Percentiles rank a stretch among this genome's conserved stretches.
Conservation (phyloP, 176 grass and related monocot species). For the Eremochloa ophiuroides region DNA sequence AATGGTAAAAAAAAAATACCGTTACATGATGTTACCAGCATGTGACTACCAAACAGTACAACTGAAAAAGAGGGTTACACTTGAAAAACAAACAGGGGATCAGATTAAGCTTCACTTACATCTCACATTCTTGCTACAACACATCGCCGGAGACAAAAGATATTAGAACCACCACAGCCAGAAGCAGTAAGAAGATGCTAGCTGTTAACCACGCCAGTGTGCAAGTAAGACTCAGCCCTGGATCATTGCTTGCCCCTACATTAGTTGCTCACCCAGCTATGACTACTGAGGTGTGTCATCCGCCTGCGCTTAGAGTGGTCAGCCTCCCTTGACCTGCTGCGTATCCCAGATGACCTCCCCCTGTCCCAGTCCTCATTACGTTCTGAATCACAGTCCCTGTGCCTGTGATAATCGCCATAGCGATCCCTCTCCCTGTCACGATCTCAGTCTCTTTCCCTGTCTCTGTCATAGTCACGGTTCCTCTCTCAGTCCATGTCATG, state of each 20-base stretch:
- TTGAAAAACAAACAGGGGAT: conserved; percentile 28
- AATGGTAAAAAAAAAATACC: conserved; percentile 21
- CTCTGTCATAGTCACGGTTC: conserved; percentile 46
- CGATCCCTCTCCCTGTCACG: conserved; percentile 55
- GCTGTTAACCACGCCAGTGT: conserved; percentile 28
- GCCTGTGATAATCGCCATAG: conserved; percentile 44
- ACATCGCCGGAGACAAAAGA: conserved; percentile 17
- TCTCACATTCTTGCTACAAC: conserved; percentile 39
- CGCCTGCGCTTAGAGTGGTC: conserved; percentile 81
- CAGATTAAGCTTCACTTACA: conserved; percentile 57
- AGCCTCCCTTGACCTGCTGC: conserved; percentile 68
- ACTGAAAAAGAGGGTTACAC: conserved; percentile 15
- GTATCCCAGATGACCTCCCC: conserved; percentile 64
- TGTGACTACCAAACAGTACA: conserved; percentile 30
- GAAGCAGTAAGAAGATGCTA: conserved; percentile 35
- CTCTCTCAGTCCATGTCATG: conserved; percentile 55
- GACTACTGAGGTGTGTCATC: conserved; percentile 49
- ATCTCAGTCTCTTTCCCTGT: conserved; percentile 57
- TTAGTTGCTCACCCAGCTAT: conserved; percentile 7
- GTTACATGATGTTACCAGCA: conserved; percentile 31
- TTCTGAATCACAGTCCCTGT: conserved; percentile 59
- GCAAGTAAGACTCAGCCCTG: conserved; percentile 29
- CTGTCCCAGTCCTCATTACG: conserved; percentile 64
- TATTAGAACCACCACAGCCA: conserved; percentile 49
- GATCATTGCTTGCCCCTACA: conserved; percentile 34